Evolutionary conservation across 768 basidiomycete genomes (phyloP).

Genomic region (Tremella mesenterica): DNA sequence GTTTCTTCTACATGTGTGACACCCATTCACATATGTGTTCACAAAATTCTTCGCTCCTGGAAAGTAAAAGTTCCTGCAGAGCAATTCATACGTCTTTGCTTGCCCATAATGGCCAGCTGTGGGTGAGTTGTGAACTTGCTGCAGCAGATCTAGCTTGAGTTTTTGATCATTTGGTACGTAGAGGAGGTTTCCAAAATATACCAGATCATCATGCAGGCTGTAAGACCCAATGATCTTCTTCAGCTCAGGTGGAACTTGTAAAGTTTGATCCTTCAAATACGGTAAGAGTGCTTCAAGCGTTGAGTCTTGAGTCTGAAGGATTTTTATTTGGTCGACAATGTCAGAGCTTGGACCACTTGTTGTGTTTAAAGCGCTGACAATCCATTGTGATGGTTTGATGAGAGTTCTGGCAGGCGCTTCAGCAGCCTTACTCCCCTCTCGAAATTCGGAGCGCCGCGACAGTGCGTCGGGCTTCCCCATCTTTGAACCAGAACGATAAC

Average conservation of each 20-base stretch:
- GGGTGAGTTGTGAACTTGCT: background rate
- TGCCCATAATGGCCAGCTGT: slow-evolving; percentile 47
- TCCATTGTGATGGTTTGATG: background rate
- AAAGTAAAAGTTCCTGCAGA: slow-evolving; percentile 42
- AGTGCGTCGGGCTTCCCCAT: slow-evolving; percentile 15
- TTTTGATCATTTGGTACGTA: background rate
- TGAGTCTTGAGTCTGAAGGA: no score
- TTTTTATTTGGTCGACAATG: background rate
- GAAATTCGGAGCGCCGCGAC: slow-evolving; percentile 6
- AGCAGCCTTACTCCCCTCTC: slow-evolving; percentile 3
- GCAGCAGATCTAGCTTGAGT: background rate
- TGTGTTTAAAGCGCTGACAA: background rate
- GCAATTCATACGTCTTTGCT: slow-evolving; percentile 38
- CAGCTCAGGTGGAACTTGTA: background rate
- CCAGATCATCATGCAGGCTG: no score
- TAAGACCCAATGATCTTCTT: background rate
- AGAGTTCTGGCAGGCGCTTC: background rate
- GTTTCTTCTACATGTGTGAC: slow-evolving; percentile 33
- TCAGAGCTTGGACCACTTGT: no score
- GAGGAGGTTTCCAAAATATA: no score
- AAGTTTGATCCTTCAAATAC: background rate
- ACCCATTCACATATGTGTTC: background rate
- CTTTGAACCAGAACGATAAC: no score
- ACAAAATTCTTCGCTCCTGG: background rate
- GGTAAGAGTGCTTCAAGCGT: background rate